Base-by-base conservation (phyloP, 805 yeast species). In the Saccharomycopsis guyanensis region DNA sequence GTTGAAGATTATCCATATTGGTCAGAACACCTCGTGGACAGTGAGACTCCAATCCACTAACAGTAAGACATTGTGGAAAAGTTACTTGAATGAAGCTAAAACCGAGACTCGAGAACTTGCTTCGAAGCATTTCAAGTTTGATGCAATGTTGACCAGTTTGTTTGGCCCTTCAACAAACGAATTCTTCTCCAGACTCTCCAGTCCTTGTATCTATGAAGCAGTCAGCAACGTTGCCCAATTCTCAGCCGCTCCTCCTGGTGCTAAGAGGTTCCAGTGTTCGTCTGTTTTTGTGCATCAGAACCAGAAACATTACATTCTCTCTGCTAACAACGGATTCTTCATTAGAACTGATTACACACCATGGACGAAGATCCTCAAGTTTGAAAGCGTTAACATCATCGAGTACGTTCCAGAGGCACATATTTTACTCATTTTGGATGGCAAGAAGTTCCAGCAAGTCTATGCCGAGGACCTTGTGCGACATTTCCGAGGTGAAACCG, bases 381-480 rank as follows among this genome's bases (percentile, higher is more conserved):
- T 43, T 31, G 8, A n/a, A 12, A 36, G 35, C 27, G 43, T 46
- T 15, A 31, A 32, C 12, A 42, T 43, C 34, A 22, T 50, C 6
- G 49, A 43, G 18, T 43, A 33, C 24, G 22, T 47, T 35, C 36
- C 32, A n/a, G 49, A 43, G n/a, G 53, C 53, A 12, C 10, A 35
- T 10, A 15, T 41, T 4, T 25, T 47, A 4, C 22, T 50, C 15
- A 12, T 44, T 15, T 22, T 50, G 15, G 38, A 46, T 8, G 53
- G 47, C 31, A 46, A 47, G 36, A 50, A 50, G 33, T 46, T 50
- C 38, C 12, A 45, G 2, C 51, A 50, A 24, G 29, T 45, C 6
- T 16, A 16, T n/a, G 27, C 18, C 10, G 45, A 38, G 19, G 49
- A 47, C 33, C 23, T 50, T 2, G 34, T 45, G n/a, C 37, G 31